Conservation (phyloP, 208 protist genomes). For the Endotrypanum monterogeii region DNA sequence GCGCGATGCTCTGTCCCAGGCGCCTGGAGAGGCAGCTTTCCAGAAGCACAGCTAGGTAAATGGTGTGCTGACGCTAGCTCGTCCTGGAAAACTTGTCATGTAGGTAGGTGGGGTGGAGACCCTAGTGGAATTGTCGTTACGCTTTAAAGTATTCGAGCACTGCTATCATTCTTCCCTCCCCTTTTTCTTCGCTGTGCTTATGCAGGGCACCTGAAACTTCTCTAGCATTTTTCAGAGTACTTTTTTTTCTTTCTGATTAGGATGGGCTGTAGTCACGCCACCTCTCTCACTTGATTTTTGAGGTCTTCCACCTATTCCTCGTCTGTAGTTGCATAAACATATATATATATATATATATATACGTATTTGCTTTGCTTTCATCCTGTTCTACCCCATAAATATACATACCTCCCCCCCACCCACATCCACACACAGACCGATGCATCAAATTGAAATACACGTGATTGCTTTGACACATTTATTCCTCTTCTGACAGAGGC, state of each 20-base stretch:
- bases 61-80: not conserved
- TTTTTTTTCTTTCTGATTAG: not conserved
- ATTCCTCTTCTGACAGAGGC: not conserved
- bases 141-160: not conserved
- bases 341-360: no score
- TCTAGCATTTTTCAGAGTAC: not conserved
- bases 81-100: not conserved
- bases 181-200: not conserved
- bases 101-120: not conserved
- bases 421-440: not conserved
- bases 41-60: not conserved
- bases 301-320: no score
- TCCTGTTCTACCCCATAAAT: constrained; percentile 3
- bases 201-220: not conserved
- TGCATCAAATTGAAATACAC: no score
- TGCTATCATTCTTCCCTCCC: not conserved
- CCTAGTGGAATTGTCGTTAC: not conserved
- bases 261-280: not conserved
- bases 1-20: not conserved
- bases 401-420: no score
- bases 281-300: not conserved
- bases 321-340: no score
- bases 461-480: not conserved
- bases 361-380: not conserved
- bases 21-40: not conserved